Conservation (phyloP, 1,284 basidiomycete species). For the Athelia psychrophila region DNA sequence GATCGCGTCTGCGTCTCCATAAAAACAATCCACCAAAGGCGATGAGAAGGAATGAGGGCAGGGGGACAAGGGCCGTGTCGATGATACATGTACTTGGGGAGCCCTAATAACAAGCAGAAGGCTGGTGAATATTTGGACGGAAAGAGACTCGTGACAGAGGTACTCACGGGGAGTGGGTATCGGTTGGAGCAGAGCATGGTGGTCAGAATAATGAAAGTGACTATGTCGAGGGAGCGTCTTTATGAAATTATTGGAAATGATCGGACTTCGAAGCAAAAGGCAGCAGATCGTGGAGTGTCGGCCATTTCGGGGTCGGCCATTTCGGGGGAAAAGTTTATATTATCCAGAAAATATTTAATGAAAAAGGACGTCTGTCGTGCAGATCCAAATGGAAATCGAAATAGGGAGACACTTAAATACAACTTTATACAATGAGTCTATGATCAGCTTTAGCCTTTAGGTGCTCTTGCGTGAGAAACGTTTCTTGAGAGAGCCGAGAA, state of each 20-base stretch:
- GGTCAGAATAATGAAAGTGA: not conserved
- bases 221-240: not conserved
- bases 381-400: too few species aligned
- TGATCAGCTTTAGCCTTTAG: too few species aligned
- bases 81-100: slow-evolving; percentile 25
- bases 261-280: too few species aligned
- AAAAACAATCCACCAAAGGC: slow-evolving; percentile 8
- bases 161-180: not conserved
- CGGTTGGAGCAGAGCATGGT: not conserved
- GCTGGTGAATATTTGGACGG: not conserved
- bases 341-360: too few species aligned
- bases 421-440: too few species aligned
- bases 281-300: too few species aligned
- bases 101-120: slow-evolving; percentile 13
- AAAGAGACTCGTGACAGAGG: not conserved
- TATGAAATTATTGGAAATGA: too few species aligned
- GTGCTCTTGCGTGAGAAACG: not conserved
- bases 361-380: too few species aligned
- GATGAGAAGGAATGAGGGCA: slow-evolving; percentile 22
- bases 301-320: too few species aligned
- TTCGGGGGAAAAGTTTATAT: too few species aligned
- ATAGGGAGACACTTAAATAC: too few species aligned
- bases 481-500: not conserved
- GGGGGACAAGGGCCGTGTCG: slow-evolving; percentile 22
- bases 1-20: not conserved